phyloP scores from a whole-genome alignment of 345 rosid species.

The Syzygium jambos region DNA sequence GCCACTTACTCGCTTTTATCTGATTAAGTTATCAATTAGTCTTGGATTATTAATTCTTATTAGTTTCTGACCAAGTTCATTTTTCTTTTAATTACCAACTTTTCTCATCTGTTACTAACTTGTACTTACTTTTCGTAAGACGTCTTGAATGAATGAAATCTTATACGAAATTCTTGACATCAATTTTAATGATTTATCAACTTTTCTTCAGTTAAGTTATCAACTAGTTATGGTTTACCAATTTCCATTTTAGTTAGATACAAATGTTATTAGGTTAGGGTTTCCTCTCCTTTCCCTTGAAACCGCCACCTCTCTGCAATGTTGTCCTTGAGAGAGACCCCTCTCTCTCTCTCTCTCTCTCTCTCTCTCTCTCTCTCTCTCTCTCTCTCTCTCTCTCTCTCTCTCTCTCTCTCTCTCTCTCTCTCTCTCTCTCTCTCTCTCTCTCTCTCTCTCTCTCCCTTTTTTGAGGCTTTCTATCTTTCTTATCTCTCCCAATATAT shows the following conservation, averaged over 20 bases:
- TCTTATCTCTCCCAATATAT: too few relatives aligned
- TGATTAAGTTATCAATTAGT: background rate
- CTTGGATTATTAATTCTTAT: background rate
- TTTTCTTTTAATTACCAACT: background rate
- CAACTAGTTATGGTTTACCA: background rate
- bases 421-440: too few relatives aligned
- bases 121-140: background rate
- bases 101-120: background rate
- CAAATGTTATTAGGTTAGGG: too few relatives aligned
- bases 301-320: too few relatives aligned
- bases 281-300: too few relatives aligned
- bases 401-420: too few relatives aligned
- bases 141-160: background rate
- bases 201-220: background rate
- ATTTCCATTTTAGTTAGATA: background rate
- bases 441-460: too few relatives aligned
- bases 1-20: background rate
- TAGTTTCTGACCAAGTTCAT: background rate
- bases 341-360: too few relatives aligned
- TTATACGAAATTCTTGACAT: background rate
- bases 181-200: background rate
- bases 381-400: too few relatives aligned
- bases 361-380: too few relatives aligned
- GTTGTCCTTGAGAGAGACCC: too few relatives aligned
- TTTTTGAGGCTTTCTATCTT: too few relatives aligned